phyloP scores from a whole-genome alignment of 2,329 filamentous ascomycete genomes.

The Colletotrichum horii region DNA sequence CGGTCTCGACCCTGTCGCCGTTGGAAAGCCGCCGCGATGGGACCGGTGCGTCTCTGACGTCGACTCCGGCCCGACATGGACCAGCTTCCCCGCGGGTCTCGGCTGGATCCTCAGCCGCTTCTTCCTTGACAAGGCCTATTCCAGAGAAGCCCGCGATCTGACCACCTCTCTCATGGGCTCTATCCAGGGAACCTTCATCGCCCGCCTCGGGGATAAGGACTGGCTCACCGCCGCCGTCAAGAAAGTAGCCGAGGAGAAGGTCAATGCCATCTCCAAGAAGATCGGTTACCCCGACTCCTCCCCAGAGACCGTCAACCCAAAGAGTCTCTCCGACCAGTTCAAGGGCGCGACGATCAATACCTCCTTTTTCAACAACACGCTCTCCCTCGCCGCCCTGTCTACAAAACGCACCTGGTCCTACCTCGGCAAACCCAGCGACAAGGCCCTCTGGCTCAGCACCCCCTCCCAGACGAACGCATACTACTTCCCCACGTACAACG shows the following conservation, averaged over 20 bases:
- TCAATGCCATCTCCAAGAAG: conserved; percentile 70
- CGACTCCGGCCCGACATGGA: conserved; percentile 38
- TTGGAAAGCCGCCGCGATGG: conserved; percentile 65
- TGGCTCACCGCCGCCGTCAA: conserved; percentile 71
- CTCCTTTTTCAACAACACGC: conserved; percentile 61
- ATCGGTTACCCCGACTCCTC: conserved; percentile 69
- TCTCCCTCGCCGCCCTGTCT: conserved; percentile 54
- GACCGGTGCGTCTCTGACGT: conserved; percentile 64
- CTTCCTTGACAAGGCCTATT: conserved; percentile 72
- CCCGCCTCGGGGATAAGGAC: conserved; percentile 59
- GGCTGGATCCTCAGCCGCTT: conserved; percentile 74
- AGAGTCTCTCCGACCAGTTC: conserved; percentile 62
- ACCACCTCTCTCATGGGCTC: conserved; percentile 73
- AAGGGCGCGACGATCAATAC: conserved; percentile 53
- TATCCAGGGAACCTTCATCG: conserved; percentile 70
- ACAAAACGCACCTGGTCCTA: conserved; percentile 57
- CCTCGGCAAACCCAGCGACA: conserved; percentile 64
- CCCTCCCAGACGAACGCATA: conserved; percentile 68
- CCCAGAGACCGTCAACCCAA: conserved; percentile 65
- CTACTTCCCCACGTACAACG: conserved; percentile 67
- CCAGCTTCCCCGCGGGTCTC: conserved; percentile 43
- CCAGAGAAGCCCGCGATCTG: conserved; percentile 67
- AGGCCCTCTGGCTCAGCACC: conserved; percentile 64
- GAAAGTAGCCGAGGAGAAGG: conserved; percentile 65
- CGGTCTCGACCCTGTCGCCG: background rate